phyloP scores from a whole-genome alignment of 768 basidiomycete genomes.

The Grammothele lineata region DNA sequence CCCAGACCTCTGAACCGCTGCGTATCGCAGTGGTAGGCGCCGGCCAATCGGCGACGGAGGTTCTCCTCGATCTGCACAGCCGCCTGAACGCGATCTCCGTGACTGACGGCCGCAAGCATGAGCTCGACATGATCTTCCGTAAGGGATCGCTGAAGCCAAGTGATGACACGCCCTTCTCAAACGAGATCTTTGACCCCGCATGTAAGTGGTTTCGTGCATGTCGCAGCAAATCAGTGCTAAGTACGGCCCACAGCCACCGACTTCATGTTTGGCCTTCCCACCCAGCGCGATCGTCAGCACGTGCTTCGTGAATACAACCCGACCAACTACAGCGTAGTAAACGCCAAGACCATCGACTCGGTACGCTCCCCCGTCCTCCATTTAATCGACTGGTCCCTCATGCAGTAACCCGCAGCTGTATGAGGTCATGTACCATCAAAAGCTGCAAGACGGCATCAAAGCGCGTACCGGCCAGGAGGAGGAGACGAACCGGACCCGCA shows the following conservation, averaged over 20 bases:
- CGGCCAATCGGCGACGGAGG: constrained; percentile 46
- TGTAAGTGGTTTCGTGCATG: constrained; percentile 25
- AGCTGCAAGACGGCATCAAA: constrained; percentile 39
- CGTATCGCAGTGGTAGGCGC: constrained; percentile 44
- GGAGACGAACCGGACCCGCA: constrained; percentile 17
- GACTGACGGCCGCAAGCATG: constrained; percentile 26
- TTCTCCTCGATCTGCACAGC: constrained; percentile 39
- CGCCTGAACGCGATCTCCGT: constrained; percentile 33
- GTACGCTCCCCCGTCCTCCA: constrained; percentile 17
- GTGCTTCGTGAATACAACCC: constrained; percentile 41
- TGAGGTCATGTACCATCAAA: constrained; percentile 47
- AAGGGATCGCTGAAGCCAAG: constrained; percentile 47
- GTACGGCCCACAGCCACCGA: constrained; percentile 34
- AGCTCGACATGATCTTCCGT: constrained; percentile 47
- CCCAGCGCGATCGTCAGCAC: constrained; percentile 31
- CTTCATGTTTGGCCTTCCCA: constrained; percentile 34
- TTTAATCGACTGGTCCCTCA: background rate
- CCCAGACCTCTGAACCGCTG: constrained; percentile 26
- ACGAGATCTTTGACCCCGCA: constrained; percentile 51
- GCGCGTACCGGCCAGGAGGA: constrained; percentile 24
- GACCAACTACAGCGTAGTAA: constrained; percentile 54
- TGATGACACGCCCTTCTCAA: constrained; percentile 50
- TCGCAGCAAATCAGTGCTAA: background rate
- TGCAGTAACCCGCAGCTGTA: constrained; percentile 33
- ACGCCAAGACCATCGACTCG: constrained; percentile 40